Conservation (phyloP, 2,329 filamentous ascomycete species). For the Shiraia sp. region DNA sequence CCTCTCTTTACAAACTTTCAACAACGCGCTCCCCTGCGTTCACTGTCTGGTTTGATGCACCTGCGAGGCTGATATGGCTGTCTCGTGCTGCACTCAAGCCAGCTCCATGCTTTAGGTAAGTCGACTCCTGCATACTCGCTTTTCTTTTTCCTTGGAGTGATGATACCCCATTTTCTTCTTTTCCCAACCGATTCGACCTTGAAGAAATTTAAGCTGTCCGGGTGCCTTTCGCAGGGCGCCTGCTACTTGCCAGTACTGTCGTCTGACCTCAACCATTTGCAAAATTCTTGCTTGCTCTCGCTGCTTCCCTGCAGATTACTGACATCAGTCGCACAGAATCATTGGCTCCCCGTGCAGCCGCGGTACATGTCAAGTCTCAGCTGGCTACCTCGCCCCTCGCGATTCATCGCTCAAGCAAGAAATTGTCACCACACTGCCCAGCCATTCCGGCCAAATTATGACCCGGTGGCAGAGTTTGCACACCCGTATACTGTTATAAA, state of each 20-base stretch:
- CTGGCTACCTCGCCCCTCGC: background rate
- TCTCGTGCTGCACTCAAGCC: slow-evolving; percentile 4
- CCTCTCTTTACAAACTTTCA: slow-evolving; percentile 5
- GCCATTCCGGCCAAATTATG: background rate
- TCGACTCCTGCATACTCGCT: background rate
- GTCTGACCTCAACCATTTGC: slow-evolving; percentile 65
- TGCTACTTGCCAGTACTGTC: slow-evolving; percentile 93
- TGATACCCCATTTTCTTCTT: slow-evolving; percentile 82
- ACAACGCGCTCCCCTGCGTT: slow-evolving; percentile 6
- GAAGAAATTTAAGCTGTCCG: slow-evolving; percentile 73
- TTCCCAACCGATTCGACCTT: slow-evolving; percentile 87
- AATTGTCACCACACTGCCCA: background rate
- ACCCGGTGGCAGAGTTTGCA: background rate
- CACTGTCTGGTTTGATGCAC: background rate
- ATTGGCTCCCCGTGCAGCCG: background rate
- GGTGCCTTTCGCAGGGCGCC: slow-evolving; percentile 64
- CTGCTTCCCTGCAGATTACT: slow-evolving; percentile 12
- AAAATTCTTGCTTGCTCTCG: background rate
- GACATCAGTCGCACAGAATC: slow-evolving; percentile 9
- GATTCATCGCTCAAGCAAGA: background rate
- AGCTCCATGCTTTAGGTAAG: slow-evolving; percentile 20
- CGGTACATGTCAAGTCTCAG: background rate
- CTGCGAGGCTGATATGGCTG: background rate
- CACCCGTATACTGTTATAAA: too few relatives aligned
- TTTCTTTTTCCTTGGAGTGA: slow-evolving; percentile 57